Conservation (phyloP, 1,284 basidiomycete species). For the Puccinia triticina region DNA sequence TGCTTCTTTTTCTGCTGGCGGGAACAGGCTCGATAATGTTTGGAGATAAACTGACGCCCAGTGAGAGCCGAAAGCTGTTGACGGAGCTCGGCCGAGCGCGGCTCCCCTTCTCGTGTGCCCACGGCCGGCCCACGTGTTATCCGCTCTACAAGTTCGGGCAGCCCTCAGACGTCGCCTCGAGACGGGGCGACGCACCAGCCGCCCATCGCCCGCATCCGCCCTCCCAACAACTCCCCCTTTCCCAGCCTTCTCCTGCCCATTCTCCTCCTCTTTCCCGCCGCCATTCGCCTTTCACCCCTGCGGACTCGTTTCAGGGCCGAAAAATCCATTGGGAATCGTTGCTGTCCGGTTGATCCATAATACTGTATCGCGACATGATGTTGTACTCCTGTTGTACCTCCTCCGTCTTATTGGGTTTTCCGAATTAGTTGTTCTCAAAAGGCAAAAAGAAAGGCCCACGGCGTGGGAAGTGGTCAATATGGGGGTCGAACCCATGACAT, state of each 20-base stretch:
- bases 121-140: conserved; percentile 67
- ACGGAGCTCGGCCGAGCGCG: conserved; percentile 69
- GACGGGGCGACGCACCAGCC: no score
- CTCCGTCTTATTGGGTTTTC: no score
- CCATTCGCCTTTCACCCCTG: neutral
- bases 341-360: neutral
- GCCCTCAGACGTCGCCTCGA: neutral
- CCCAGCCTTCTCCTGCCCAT: neutral
- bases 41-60: conserved; percentile 73
- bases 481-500: conserved; percentile 41
- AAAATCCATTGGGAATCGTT: conserved; percentile 12
- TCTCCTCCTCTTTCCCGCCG: neutral
- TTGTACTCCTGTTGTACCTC: no score
- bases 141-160: conserved; percentile 58
- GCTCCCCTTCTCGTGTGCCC: conserved; percentile 91
- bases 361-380: no score
- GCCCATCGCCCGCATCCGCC: neutral
- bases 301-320: neutral
- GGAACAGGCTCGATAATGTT: conserved; percentile 89
- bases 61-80: conserved; percentile 74
- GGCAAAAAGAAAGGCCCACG: no score
- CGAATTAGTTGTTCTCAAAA: no score
- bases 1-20: no score
- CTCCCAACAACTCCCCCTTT: neutral
- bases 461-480: conserved; percentile 16